Conservation (phyloP, 805 yeast species). For the Komagataella populi region DNA sequence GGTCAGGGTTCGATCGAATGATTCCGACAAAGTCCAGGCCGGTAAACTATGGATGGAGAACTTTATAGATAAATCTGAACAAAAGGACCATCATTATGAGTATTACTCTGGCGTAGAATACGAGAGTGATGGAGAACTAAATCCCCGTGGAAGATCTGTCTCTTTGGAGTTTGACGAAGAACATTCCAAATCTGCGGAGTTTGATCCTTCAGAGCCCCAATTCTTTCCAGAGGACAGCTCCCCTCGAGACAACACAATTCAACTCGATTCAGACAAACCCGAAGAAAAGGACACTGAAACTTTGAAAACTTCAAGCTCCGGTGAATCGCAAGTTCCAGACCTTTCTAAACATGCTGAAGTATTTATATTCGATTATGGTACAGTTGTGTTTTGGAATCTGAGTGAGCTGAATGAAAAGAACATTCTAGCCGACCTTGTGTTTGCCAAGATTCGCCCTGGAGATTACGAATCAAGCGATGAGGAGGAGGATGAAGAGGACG, state of each 20-base stretch:
- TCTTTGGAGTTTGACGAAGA: not conserved
- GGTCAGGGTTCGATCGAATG: constrained; percentile 60
- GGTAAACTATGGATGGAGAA: constrained; percentile 50
- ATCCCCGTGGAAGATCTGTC: not conserved
- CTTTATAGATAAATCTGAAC: constrained; percentile 68
- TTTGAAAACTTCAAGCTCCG: constrained; percentile 4
- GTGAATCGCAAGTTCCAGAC: constrained; percentile 19
- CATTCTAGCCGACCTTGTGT: constrained; percentile 80
- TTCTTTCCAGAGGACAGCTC: constrained; percentile 45
- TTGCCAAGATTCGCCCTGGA: constrained; percentile 31
- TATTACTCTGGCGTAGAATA: constrained; percentile 68
- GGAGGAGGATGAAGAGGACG: constrained; percentile 24
- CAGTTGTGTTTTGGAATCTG: constrained; percentile 97
- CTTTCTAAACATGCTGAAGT: constrained; percentile 67
- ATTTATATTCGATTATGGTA: constrained; percentile 85
- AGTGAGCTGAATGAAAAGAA: constrained; percentile 88
- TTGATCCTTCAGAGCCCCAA: constrained; percentile 90
- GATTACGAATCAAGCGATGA: constrained; percentile 28
- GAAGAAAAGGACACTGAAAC: constrained; percentile 1
- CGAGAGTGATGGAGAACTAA: not conserved
- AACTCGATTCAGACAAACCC: not conserved
- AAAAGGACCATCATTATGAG: constrained; percentile 83
- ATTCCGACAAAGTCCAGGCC: constrained; percentile 24
- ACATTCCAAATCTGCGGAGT: constrained; percentile 39
- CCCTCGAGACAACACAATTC: constrained; percentile 12